These are phyloP conservation scores for Fusarium subglutinans DNA, from an alignment of 2,329 filamentous ascomycete genomes.

Conservation along the genomic window DNA sequence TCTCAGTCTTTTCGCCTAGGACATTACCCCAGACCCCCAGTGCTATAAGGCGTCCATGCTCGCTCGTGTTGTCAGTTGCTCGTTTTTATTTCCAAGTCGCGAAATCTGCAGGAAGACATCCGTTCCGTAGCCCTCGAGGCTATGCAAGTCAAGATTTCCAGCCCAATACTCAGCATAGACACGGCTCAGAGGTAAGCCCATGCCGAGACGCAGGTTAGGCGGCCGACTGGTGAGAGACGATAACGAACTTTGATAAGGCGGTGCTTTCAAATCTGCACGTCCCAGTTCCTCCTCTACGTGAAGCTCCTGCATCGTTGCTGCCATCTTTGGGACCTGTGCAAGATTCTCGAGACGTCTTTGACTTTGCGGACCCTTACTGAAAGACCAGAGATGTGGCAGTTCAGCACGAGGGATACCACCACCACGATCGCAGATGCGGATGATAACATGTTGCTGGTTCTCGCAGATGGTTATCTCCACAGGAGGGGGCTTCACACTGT, in stretches of 20 bases:
- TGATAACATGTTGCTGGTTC: conserved; percentile 92
- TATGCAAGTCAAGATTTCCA: conserved; percentile 88
- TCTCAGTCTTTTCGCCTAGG: conserved; percentile 13
- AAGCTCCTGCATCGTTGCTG: conserved; percentile 91
- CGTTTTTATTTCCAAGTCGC: conserved; percentile 96
- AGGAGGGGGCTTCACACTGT: conserved; percentile 68
- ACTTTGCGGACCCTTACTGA: conserved; percentile 88
- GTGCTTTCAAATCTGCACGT: conserved; percentile 54
- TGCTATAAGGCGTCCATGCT: conserved; percentile 77
- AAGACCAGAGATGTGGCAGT: conserved; percentile 93
- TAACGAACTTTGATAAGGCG: conserved; percentile 69
- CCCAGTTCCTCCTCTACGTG: conserved; percentile 58
- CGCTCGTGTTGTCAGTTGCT: conserved; percentile 83
- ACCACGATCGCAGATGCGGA: conserved; percentile 93
- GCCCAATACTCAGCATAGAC: conserved; percentile 99
- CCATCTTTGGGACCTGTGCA: conserved; percentile 86
- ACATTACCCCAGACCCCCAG: neutral
- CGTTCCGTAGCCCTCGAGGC: conserved; percentile 92
- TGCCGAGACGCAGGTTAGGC: conserved; percentile 87
- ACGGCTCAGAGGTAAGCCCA: conserved; percentile 91
- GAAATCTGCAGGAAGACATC: conserved; percentile 97
- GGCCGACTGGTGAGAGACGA: conserved; percentile 82
- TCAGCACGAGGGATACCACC: conserved; percentile 89
- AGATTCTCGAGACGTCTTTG: conserved; percentile 84
- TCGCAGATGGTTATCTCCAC: conserved; percentile 97